Base-by-base conservation (phyloP, 352 stramenopile species). In the Globisporangium cylindrosporum region DNA sequence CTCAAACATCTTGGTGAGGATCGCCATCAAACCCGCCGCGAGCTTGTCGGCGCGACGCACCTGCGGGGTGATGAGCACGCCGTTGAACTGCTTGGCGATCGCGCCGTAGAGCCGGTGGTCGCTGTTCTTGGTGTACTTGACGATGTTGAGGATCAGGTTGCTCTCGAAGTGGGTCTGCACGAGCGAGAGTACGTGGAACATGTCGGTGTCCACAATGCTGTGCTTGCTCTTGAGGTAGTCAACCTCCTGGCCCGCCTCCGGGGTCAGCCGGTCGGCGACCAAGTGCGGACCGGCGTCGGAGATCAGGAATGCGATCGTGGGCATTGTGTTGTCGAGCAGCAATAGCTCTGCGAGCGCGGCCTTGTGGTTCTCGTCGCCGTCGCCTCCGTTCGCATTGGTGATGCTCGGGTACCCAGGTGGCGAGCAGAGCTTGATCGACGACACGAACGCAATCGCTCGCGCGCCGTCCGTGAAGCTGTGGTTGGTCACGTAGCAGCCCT, bases 341-440 rank as follows among this genome's bases (percentile, higher is more conserved):
- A 88, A 49, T 34, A 91, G 56, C 66, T 88, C 74, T 0, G 78
- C 81, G 10, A 91, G 68, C 4, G 83, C 83, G 6, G 81, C 81
- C 70, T 91, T 91, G 70, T 86, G 77, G 76, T 91, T 91, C 73
- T 91, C 83, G 22, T 84, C 76, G 0, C 83, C 83, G 59, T 91
- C 83, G 12, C 83, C 83, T 1, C 83, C 83, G 49, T 64, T 77
- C 29, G 87, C 68, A 4, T 54, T 57, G 9, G 56, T 48, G 20
- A 61, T 41, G 34, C 9, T 20, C 27, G 53, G 36, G 18, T 4
- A 58, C 54, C 77, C 78, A 9, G 82, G 82, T 27, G 82, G 82
- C 10, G 76, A 49, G 54, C 62, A 62, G 18, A 68, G 20, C 25
- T 54, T 29, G 34, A 68, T 68, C 24, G 62, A 68, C n/a, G 62